phyloP scores from a whole-genome alignment of 1,284 basidiomycete genomes.

The Uromyces viciae-fabae region DNA sequence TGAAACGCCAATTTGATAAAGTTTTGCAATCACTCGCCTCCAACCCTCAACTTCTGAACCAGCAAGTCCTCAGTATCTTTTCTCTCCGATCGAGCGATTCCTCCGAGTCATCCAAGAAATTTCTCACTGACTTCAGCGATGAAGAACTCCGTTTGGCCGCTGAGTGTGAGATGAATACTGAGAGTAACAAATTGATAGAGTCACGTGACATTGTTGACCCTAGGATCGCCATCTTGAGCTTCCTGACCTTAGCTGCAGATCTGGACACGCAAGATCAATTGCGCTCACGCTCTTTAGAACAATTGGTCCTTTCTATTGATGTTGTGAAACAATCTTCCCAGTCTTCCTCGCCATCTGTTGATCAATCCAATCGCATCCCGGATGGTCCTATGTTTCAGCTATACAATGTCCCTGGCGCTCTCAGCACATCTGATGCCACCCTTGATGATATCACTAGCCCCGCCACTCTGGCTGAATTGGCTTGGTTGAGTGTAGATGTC shows the following conservation, averaged over 20 bases:
- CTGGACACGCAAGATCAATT: slow-evolving; percentile 9
- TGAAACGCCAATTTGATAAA: slow-evolving; percentile 21
- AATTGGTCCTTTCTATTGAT: slow-evolving; percentile 21
- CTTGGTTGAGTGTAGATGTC: slow-evolving; percentile 25
- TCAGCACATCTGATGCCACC: not conserved
- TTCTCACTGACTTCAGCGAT: slow-evolving; percentile 22
- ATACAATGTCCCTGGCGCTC: slow-evolving; percentile 29
- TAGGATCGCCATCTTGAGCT: slow-evolving; percentile 29
- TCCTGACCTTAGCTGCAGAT: slow-evolving; percentile 31
- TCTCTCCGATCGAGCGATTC: not conserved
- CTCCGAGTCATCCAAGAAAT: not conserved
- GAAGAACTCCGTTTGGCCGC: slow-evolving; percentile 20
- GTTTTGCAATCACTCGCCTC: not conserved
- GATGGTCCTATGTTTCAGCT: slow-evolving; percentile 5
- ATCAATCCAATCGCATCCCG: not conserved
- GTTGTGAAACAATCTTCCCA: slow-evolving; percentile 1
- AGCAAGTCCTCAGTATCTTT: slow-evolving; percentile 30
- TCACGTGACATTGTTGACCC: slow-evolving; percentile 28
- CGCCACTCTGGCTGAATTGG: slow-evolving; percentile 30
- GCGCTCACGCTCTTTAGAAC: slow-evolving; percentile 14
- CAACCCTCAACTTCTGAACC: not conserved
- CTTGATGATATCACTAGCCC: not conserved
- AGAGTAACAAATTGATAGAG: not conserved
- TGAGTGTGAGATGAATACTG: slow-evolving; percentile 11
- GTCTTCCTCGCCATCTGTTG: not conserved